These are phyloP conservation scores for Phytophthora tentaculata DNA, from an alignment of 352 stramenopile species.

Conservation along the genomic window DNA sequence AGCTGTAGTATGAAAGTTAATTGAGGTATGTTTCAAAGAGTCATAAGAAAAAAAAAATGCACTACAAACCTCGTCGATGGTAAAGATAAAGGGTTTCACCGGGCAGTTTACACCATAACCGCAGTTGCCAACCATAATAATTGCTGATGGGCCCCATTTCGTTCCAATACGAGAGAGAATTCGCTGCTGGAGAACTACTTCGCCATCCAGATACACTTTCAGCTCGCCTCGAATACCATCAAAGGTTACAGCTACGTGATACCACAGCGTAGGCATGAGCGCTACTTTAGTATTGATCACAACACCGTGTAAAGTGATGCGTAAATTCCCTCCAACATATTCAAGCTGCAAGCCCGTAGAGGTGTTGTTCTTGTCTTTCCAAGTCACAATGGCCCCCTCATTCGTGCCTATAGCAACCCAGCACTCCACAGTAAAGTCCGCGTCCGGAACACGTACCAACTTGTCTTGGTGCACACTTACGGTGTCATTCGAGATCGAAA, in stretches of 20 bases:
- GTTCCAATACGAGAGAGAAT: constrained; percentile 10
- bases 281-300: constrained; percentile 19
- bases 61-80: constrained; percentile 53
- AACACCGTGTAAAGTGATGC: constrained; percentile 23
- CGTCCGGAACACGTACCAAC: neutral
- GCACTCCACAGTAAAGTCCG: constrained; percentile 29
- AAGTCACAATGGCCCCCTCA: constrained; percentile 28
- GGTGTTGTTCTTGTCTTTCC: constrained; percentile 9
- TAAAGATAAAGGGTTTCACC: constrained; percentile 47
- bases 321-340: constrained; percentile 16
- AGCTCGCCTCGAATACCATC: constrained; percentile 15
- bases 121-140: constrained; percentile 54
- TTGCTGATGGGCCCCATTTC: constrained; percentile 18
- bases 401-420: constrained; percentile 24
- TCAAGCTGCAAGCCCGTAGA: constrained; percentile 17
- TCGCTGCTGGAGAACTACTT: constrained; percentile 10
- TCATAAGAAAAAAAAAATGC: constrained; percentile 1
- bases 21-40: neutral
- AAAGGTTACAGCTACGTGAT: constrained; percentile 31
- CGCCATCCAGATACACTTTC: constrained; percentile 23
- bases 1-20: constrained; percentile 10
- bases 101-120: constrained; percentile 36
- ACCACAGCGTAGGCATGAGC: constrained; percentile 16
- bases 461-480: constrained; percentile 14
- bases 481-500: constrained; percentile 23